Evolutionary conservation across 2,329 filamentous ascomycete species (phyloP), one percentile per base, ranked within the genome.

Genomic region (Cyphellophora europaea): DNA sequence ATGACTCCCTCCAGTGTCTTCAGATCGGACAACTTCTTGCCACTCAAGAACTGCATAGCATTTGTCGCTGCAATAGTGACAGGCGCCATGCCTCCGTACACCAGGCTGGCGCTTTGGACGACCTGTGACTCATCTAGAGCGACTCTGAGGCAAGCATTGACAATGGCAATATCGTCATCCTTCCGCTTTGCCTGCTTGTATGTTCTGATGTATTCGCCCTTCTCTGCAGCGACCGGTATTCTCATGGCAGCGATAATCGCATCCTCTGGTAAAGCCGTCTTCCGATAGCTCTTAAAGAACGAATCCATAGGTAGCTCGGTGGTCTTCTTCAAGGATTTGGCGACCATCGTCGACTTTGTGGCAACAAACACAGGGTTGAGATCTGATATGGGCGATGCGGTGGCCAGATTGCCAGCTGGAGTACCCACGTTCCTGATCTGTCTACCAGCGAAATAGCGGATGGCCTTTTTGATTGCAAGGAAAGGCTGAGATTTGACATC

Each of bases 401-500:
- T 98, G 2, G 82, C 88, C 19, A 98, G 62, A 51, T 96, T 98
- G 28, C 91, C 91, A 1, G 91, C 91, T 1, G 88, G 89, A 0
- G 91, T 95, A 18, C 89, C 91, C n/a, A 95, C 89, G 51, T 96
- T 98, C 49, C 91, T 75, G 52, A 98, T 96, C 53, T 98, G 91
- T 30, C 91, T 69, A 30, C 91, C 91, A 33, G 89, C 91, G 59
- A 98, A 96, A 56, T 89, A 95, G 45, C 82, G 82, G 36, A 98
- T 76, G 56, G 96, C 89, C 57, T 95, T 96, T 53, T 89, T 71
- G 40, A 96, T 91, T 0, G 85, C 86, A n/a, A 72, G 70, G 54
- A 96, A 95, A 0, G 91, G 78, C 52, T 96, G 91, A 1, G 77
- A 77, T 30, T 67, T 72, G 1, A 61, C 61, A 10, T 63, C 53